Base-by-base conservation (phyloP, 192 early-diverging fungal species). In the Polychytrium aggregatum region DNA sequence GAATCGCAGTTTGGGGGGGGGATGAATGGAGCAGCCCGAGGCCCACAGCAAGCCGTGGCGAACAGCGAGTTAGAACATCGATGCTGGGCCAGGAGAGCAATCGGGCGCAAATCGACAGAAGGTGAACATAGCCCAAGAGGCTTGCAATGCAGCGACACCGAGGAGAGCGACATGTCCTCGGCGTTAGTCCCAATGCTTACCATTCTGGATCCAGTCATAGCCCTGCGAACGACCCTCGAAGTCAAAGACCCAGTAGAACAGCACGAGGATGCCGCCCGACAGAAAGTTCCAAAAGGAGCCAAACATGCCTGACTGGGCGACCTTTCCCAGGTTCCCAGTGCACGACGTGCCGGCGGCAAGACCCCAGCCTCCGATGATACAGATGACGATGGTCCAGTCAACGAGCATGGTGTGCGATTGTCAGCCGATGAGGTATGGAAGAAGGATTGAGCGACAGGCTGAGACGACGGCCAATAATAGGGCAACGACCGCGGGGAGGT, bases 311-410 rank as follows among this genome's bases (percentile, higher is more conserved):
- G 31, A 45, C 16, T 44, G 2, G 0, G 22, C 48, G 16, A 36
- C 7, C 1, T 9, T 18, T 3, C 44, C 44, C 7, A 51, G 42
- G 0, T 48, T 58, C 3, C 56, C 56, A 30, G 50, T 58, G 21
- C 44, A 46, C 0, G 48, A 48, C 1, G 48, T 49, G 25, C 52
- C 48, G 25, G 46, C 21, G 4, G 56, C 56, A 16, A 58, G 38
- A 9, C 16, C 33, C 3, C 13, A 48, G 14, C 56, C 56, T 16
- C 48, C 56, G 16, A 58, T n/a, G 16, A 58, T 44, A n/a, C 25
- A 27, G 9, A 58, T 41, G 2, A 44, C 27, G 16, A 58, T 42
- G 7, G 56, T 58, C 56, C 56, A 58, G 49, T n/a, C n/a, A n/a
- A n/a, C n/a, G n/a, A n/a, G n/a, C n/a, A n/a, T n/a, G n/a, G n/a